Evolutionary conservation across 495 filamentous ascomycete species (phyloP).

Genomic region (Rusavskia elegans): DNA sequence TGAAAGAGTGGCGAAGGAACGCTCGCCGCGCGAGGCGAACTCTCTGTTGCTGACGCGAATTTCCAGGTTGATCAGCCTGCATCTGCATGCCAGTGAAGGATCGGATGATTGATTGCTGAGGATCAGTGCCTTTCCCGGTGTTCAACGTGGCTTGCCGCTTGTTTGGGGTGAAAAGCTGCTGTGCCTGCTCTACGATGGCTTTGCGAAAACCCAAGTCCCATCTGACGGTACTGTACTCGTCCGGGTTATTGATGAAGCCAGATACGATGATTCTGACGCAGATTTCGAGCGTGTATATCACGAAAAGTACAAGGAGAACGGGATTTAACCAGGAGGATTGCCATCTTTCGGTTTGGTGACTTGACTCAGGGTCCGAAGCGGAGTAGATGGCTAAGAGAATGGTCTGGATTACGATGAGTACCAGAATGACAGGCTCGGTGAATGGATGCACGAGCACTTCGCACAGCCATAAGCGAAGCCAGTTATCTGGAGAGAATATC

Average conservation of each 20-base stretch:
- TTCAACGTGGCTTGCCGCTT: conserved; percentile 48
- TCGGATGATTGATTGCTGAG: conserved; percentile 57
- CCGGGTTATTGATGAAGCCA: conserved; percentile 74
- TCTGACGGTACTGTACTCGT: conserved; percentile 69
- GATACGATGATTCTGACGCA: conserved; percentile 74
- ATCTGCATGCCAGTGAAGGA: conserved; percentile 67
- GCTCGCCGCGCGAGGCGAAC: conserved; percentile 75
- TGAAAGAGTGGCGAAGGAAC: conserved; percentile 89
- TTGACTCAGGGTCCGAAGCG: conserved; percentile 44
- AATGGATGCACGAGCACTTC: conserved; percentile 78
- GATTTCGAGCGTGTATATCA: conserved; percentile 82
- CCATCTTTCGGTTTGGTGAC: conserved; percentile 40
- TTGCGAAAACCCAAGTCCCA: conserved; percentile 53
- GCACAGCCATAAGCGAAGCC: conserved; percentile 57
- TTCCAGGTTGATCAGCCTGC: conserved; percentile 34
- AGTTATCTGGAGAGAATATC: conserved; percentile 64
- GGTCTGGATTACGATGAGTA: conserved; percentile 79
- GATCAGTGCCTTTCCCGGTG: conserved; percentile 15
- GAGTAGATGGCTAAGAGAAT: conserved; percentile 74
- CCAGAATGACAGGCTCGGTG: conserved; percentile 72
- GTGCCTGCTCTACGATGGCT: conserved; percentile 58
- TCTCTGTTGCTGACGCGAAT: conserved; percentile 67
- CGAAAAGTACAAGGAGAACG: conserved; percentile 66
- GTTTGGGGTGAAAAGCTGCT: conserved; percentile 62
- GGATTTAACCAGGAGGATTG: conserved; percentile 57